These are phyloP conservation scores for Gynochthodes officinalis DNA, from an alignment of 257 asterid genomes.

Conservation along the genomic window DNA sequence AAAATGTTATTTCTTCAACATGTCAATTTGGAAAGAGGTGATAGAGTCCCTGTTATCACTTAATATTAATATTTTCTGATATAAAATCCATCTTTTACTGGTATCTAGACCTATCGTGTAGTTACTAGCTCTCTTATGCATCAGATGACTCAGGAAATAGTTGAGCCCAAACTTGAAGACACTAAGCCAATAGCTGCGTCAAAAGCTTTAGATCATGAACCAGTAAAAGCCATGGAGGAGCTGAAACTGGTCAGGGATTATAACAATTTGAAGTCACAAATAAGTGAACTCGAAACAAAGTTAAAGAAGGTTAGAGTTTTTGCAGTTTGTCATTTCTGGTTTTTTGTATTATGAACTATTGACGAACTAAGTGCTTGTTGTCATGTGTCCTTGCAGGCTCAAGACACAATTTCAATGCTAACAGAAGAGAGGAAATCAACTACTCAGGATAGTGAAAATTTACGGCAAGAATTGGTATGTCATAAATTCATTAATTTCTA, in stretches of 20 bases:
- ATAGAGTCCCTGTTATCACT: neutral
- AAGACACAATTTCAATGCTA: constrained; percentile 47
- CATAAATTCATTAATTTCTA: neutral
- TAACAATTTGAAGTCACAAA: constrained; percentile 29
- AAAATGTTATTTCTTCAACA: neutral
- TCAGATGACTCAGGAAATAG: constrained; percentile 24
- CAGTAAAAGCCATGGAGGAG: constrained; percentile 20
- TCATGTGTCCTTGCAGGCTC: constrained; percentile 45
- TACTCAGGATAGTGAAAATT: constrained; percentile 37
- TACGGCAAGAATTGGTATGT: constrained; percentile 58
- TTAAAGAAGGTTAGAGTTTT: constrained; percentile 34
- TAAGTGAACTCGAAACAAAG: constrained; percentile 30
- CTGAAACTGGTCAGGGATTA: constrained; percentile 27
- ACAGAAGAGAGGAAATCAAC: constrained; percentile 46
- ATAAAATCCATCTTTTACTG: neutral
- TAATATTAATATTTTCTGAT: neutral
- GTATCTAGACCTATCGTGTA: neutral
- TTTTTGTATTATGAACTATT: neutral
- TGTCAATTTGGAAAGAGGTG: neutral
- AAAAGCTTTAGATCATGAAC: constrained; percentile 12
- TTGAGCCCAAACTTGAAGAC: constrained; percentile 21
- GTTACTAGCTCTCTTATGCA: constrained; percentile 7
- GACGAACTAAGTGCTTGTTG: neutral
- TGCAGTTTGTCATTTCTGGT: neutral
- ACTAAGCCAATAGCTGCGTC: constrained; percentile 12